Base-by-base conservation (phyloP, 129 eudicot species). In the Tagetes patula region DNA sequence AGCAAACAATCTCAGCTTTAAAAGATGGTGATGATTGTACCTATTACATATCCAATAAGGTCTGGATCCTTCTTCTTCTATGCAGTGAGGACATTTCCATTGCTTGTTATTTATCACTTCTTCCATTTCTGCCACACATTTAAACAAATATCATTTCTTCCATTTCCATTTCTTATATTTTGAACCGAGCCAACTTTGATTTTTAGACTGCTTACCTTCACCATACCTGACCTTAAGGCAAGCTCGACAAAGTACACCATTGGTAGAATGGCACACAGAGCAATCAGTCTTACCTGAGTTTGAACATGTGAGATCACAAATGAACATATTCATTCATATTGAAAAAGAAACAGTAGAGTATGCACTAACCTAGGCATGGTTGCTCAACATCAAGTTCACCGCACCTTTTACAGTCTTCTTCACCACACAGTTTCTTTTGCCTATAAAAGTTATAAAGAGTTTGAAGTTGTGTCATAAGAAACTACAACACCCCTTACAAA, bases 341-440 rank as follows among this genome's bases (percentile, higher is more conserved):
- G 4, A n/a, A 71, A 64, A 2, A 14, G 6, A 12, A 71, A 31
- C 37, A 32, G 39, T 72, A 34, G 50, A 71, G 49, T 11, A 36
- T 34, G 42, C 33, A 80, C 84, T 68, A 48, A 88, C 95, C 95
- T 79, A 82, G 61, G 81, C 96, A 88, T 27, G 96, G 91, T 37
- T 88, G 87, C 56, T 80, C 82, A 55, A 61, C 69, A 72, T 88
- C 96, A 42, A 64, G 76, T 33, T 85, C 80, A 75, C 81, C 76
- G 75, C 96, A 88, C 75, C 91, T 81, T 60, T 72, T 82, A 71
- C 96, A 88, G 63, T 88, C 96, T 80, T 88, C 96, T 82, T 88
- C 96, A 71, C 96, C 96, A 45, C 96, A 88, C 82, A 88, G 14
- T 80, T 88, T 88, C 88, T 88, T 88, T 79, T 88, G 91, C 86